These are phyloP conservation scores for Coniosporium tulheliwenetii DNA, from an alignment of 2,329 filamentous ascomycete genomes.

Conservation along the genomic window DNA sequence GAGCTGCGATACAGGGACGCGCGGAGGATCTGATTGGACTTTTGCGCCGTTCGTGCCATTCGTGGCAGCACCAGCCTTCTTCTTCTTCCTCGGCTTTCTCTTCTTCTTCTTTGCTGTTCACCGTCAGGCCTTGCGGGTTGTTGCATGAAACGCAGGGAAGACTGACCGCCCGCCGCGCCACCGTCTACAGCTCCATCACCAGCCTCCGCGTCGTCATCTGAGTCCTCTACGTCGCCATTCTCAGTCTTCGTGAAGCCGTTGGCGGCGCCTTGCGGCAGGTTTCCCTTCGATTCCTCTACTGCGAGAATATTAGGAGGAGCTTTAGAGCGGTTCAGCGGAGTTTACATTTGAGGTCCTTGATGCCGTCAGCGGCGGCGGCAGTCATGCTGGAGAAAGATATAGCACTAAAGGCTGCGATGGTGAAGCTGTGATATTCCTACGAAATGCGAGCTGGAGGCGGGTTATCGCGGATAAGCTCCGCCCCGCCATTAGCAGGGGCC, in stretches of 20 bases:
- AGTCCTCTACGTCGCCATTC: slow-evolving; percentile 33
- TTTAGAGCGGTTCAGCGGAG: background rate
- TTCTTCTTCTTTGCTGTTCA: slow-evolving; percentile 62
- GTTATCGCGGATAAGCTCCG: too few relatives aligned
- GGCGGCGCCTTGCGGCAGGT: slow-evolving; percentile 4
- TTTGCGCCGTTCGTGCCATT: slow-evolving; percentile 30
- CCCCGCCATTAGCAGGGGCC: too few relatives aligned
- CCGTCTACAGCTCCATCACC: slow-evolving; percentile 28
- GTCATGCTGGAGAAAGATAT: slow-evolving; percentile 14
- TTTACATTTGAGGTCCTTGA: slow-evolving; percentile 21
- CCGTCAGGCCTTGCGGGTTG: too few relatives aligned
- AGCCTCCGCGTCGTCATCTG: slow-evolving; percentile 38
- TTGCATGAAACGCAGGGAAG: background rate
- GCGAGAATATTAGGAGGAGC: background rate
- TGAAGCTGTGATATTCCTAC: too few relatives aligned
- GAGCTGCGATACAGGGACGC: slow-evolving; percentile 56
- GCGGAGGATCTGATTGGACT: slow-evolving; percentile 61
- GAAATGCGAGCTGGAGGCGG: too few relatives aligned
- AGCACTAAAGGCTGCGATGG: background rate
- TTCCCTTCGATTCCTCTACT: slow-evolving; percentile 5
- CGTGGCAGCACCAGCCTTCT: slow-evolving; percentile 23
- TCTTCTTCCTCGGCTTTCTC: slow-evolving; percentile 58
- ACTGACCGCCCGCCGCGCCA: slow-evolving; percentile 14
- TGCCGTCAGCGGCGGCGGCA: slow-evolving; percentile 18
- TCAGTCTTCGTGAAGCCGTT: slow-evolving; percentile 10